phyloP scores from a whole-genome alignment of 805 yeast genomes.

The Isabelozyma rhagii region DNA sequence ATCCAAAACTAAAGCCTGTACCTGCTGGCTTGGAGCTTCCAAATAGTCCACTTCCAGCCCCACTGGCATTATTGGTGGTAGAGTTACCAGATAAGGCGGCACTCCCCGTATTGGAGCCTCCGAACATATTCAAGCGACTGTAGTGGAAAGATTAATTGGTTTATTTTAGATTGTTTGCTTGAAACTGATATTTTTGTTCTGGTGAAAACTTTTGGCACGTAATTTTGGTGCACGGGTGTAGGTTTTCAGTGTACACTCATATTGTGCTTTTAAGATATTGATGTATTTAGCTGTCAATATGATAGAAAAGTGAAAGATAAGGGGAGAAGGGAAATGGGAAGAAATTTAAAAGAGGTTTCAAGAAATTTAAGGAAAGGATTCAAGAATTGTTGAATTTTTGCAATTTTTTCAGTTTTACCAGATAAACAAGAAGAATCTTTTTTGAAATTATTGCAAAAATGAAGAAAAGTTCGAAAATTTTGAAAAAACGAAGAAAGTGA shows the following conservation, averaged over 20 bases:
- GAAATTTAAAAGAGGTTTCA: background rate
- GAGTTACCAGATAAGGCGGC: slow-evolving; percentile 6
- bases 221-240: background rate
- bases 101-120: background rate
- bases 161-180: background rate
- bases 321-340: background rate
- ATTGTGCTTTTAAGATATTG: too few relatives aligned
- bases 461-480: background rate
- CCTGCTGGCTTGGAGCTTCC: slow-evolving; percentile 3
- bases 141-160: background rate
- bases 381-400: too few relatives aligned
- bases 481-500: background rate
- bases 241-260: too few relatives aligned
- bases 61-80: background rate
- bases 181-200: background rate
- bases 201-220: background rate
- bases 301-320: background rate
- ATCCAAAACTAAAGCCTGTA: slow-evolving; percentile 1
- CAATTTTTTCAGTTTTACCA: background rate
- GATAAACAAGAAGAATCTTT: background rate
- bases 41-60: slow-evolving; percentile 7
- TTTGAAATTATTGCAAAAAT: too few relatives aligned
- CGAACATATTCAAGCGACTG: background rate
- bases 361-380: too few relatives aligned
- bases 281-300: background rate